Base-by-base conservation (phyloP, 805 yeast species). In the Suhomyces sp. region DNA sequence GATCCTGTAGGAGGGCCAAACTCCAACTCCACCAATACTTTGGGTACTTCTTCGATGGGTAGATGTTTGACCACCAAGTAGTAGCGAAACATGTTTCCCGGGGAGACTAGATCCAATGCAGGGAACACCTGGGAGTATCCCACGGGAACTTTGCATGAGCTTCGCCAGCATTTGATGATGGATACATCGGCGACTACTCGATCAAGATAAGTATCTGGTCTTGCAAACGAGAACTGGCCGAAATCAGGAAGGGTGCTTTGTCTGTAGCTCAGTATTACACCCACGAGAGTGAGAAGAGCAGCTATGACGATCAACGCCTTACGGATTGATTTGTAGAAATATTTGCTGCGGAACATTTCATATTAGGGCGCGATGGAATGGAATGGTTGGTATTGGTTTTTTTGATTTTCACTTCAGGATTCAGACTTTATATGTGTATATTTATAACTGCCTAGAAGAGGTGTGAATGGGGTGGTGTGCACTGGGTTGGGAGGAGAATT, bases 81-180 rank as follows among this genome's bases (percentile, higher is more conserved):
- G 35, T 40, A 38, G 26, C 16, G 30, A 28, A 27, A 31, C 19
- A 35, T 25, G 9, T 20, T 8, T 28, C 23, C 24, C 2, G 37
- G 17, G 10, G 20, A 11, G n/a, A 20, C 23, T 19, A 27, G 38
- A 28, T 37, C 39, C 27, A 44, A 31, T 4, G 44, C 40, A 1
- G 48, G 48, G 25, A 13, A 28, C 12, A 44, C 21, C 21, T 40
- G 36, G 25, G 32, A 15, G 33, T 35, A 44, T 14, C 48, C 48
- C 4, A 16, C 29, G 14, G 48, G 43, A 2, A 25, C 39, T 10
- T 23, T 25, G 35, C 45, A 38, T 16, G 12, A 31, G 3, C 24
- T 19, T 26, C 39, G 16, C 29, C 38, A 28, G 24, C 44, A 40
- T 27, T 35, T 39, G 31, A 44, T 23, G 36, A 40, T 34, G 20